Base-by-base conservation (phyloP, 441 rosid species). In the Caryocar brasiliense region DNA sequence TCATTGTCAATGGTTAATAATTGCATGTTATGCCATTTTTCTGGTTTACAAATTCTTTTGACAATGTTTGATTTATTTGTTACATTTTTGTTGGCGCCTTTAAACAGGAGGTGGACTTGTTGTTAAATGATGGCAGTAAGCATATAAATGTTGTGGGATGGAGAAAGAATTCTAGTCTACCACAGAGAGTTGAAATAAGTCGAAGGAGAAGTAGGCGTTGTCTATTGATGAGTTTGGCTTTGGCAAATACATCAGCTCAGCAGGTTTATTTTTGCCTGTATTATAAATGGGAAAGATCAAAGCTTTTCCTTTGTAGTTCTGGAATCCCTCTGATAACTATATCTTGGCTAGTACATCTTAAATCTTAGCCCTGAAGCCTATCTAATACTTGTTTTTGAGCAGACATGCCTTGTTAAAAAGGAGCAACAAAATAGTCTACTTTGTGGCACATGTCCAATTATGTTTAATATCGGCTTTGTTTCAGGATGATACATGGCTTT, bases 61-160 rank as follows among this genome's bases (percentile, higher is more conserved):
- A 14, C 23, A 27, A 24, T 3, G 26, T 59, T 34, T 58, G 34
- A 59, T 51, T 33, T 40, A 19, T 29, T 56, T n/a, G 42, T 39
- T 44, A 43, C n/a, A 24, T 71, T 27, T 49, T 24, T 55, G 68
- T 66, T 47, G 52, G 63, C 76, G 54, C 34, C 48, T 36, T 63
- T 59, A 54, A 56, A 37, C 85, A 93, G 97, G 99, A 93, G 70
- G 99, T 93, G 53, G 99, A 93, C 61, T 84, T 93, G 84, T 59
- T 93, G 81, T 78, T 93, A 58, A 93, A 93, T 73, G 99, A 93
- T 74, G 99, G 99, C 55, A 93, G 99, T 51, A 93, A 93, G 85
- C 99, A 93, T 70, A 79, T 82, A 59, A 93, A 93, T 70, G 97
- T 78, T 48, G 76, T 72, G 23, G 95, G 84, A 61, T 93, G 99